A percentile compares a stretch with the other conserved stretches of the same genome.
These are phyloP conservation scores for Sporothrix dimorphospora DNA, from an alignment of 2,329 filamentous ascomycete genomes.

Conservation along the genomic window DNA sequence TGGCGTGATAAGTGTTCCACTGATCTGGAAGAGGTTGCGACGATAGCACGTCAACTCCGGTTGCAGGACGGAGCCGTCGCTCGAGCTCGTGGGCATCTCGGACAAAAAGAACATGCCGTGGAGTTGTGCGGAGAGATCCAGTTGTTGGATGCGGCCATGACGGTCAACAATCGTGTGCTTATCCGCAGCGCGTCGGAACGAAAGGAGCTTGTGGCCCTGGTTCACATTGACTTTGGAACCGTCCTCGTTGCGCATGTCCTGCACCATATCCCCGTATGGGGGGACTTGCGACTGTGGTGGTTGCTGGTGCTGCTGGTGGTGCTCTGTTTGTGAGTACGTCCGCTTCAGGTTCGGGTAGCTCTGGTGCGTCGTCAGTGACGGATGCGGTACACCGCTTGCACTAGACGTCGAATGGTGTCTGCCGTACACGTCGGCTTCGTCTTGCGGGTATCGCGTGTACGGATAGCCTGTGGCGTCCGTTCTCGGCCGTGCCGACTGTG, in stretches of 20 bases:
- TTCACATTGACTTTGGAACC: conserved; percentile 60
- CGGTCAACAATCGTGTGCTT: conserved; percentile 64
- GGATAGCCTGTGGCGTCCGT: conserved; percentile 54
- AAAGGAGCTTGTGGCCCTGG: conserved; percentile 64
- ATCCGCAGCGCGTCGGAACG: conserved; percentile 60
- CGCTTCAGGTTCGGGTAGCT: conserved; percentile 61
- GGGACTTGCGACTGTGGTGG: conserved; percentile 37
- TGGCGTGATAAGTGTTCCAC: conserved; percentile 81
- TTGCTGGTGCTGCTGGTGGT: conserved; percentile 25
- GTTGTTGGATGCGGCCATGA: conserved; percentile 62
- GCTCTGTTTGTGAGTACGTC: conserved; percentile 58
- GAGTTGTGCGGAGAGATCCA: conserved; percentile 72
- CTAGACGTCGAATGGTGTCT: conserved; percentile 43
- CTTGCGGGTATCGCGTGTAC: conserved; percentile 59
- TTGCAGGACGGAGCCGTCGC: conserved; percentile 62
- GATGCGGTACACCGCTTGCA: conserved; percentile 37
- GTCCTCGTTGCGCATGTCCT: conserved; percentile 60
- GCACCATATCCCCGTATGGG: conserved; percentile 63
- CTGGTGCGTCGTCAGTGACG: conserved; percentile 54
- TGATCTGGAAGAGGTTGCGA: conserved; percentile 94
- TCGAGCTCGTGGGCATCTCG: conserved; percentile 69
- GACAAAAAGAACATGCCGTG: conserved; percentile 90
- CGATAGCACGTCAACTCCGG: conserved; percentile 94
- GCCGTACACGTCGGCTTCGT: conserved; percentile 59
- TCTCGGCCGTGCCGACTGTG: conserved; percentile 55